A percentile compares a stretch with the other conserved stretches of the same genome.
phyloP scores from a whole-genome alignment of 1,284 basidiomycete genomes.

The Apiotrichum laibachii region DNA sequence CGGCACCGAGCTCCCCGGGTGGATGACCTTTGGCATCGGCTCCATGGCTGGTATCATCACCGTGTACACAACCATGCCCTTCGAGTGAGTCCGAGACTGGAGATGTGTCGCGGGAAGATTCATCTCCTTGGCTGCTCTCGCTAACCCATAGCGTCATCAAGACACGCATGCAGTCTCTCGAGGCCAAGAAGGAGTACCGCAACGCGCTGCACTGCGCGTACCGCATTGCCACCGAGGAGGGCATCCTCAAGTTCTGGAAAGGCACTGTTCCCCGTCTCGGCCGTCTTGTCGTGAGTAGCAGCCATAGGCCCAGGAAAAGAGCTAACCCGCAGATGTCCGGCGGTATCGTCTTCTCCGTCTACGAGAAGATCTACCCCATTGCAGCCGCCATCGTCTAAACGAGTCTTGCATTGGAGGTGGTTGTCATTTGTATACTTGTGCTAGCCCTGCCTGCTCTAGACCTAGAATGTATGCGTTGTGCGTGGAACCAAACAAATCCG shows the following conservation, averaged over 20 bases:
- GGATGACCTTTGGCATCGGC: slow-evolving; percentile 92
- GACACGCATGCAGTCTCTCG: slow-evolving; percentile 93
- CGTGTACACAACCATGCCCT: slow-evolving; percentile 83
- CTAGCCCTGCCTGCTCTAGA: too few species aligned
- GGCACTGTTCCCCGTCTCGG: slow-evolving; percentile 87
- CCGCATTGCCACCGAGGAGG: slow-evolving; percentile 85
- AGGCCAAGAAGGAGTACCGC: slow-evolving; percentile 75
- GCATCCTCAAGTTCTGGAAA: slow-evolving; percentile 85
- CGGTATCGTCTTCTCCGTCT: slow-evolving; percentile 92
- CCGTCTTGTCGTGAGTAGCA: slow-evolving; percentile 70
- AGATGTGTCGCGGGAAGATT: neutral
- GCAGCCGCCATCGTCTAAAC: slow-evolving; percentile 20
- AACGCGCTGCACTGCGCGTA: slow-evolving; percentile 94
- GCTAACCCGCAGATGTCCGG: slow-evolving; percentile 67
- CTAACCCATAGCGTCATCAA: slow-evolving; percentile 73
- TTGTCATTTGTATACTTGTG: too few species aligned
- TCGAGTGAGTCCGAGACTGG: slow-evolving; percentile 64
- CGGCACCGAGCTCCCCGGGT: slow-evolving; percentile 77
- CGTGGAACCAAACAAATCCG: too few species aligned
- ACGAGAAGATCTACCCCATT: slow-evolving; percentile 59
- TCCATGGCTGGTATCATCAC: slow-evolving; percentile 91
- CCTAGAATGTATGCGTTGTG: too few species aligned
- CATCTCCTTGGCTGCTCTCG: neutral
- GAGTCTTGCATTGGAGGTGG: too few species aligned
- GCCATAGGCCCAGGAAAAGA: neutral